Evolutionary conservation across 2,329 filamentous ascomycete species (phyloP), one percentile per base, ranked within the genome.

Genomic region (Fusarium guadeloupense): DNA sequence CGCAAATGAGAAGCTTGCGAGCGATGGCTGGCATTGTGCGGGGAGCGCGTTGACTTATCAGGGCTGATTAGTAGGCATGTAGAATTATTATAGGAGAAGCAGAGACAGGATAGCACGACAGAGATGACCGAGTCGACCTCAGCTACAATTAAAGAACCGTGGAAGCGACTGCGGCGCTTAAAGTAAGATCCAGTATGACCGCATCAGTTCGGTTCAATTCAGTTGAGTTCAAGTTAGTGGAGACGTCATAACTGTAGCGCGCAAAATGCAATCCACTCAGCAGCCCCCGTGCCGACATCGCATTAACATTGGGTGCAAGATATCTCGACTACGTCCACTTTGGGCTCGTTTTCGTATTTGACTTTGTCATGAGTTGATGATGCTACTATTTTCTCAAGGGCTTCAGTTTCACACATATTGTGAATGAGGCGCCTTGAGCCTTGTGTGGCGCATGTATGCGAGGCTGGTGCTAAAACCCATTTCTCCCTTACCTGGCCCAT

Each of bases 1-100:
- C 92, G 75, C 89, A 89, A 66, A 97, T 86, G 64, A 93, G 74
- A 50, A 96, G 79, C 77, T 95, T 96, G 73, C 91, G 89, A 55
- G 90, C 87, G 58, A 96, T 80, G 64, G 85, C 83, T 51, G 92
- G 89, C 92, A 96, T 95, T 52, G 62, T 75, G 69, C 64, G 61
- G 46, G 54, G 38, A 39, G 43, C 51, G 58, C 54, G 53, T 53
- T n/a, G 33, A 39, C 16, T 51, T 23, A 61, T 55, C 52, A 54
- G 21, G 38, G 20, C 42, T 28, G 19, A 34, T 40, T 17, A 21
- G 31, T 34, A 47, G 35, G 35, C 66, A 62, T 58, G 38, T 48
- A 54, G 33, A 50, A 33, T 10, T 45, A 38, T n/a, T 13, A 12
- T n/a, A 44, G 45, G 25, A 39, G 49, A 53, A 17, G 40, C 28